A percentile compares a stretch with the other conserved stretches of the same genome.
Evolutionary conservation across 179 eudicot genomes (phyloP).

Genomic region (Beta corolliflora): DNA sequence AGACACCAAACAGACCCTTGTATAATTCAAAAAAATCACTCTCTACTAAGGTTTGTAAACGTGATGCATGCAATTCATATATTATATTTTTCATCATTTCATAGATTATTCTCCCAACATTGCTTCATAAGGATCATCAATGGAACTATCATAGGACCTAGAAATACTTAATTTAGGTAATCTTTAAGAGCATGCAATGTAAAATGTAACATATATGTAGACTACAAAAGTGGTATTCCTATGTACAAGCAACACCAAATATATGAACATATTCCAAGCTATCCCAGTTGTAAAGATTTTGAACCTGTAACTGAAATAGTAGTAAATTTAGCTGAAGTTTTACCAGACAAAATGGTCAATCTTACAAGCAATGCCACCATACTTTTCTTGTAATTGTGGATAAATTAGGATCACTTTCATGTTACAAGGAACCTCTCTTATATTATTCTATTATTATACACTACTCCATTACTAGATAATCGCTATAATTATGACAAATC

Average conservation of each 20-base stretch:
- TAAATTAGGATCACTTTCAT: conserved; percentile 1
- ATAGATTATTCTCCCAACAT: neutral
- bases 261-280: conserved; percentile 21
- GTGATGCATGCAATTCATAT: neutral
- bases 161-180: conserved; percentile 15
- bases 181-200: conserved; percentile 34
- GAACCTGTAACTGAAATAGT: conserved; percentile 27
- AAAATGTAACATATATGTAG: conserved; percentile 14
- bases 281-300: conserved; percentile 30
- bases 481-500: neutral
- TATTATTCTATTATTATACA: neutral
- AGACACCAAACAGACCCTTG: no score
- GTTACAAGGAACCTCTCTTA: neutral
- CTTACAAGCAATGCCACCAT: conserved; percentile 35
- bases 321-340: conserved; percentile 14
- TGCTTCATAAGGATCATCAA: conserved; percentile 7
- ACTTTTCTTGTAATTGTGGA: conserved; percentile 21
- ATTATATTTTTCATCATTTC: neutral
- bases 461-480: neutral
- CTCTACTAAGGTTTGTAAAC: no score
- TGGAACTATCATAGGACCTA: conserved; percentile 15
- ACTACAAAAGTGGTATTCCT: conserved; percentile 13
- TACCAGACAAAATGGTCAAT: conserved; percentile 27
- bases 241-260: conserved; percentile 23
- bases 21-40: no score